Evolutionary conservation across 371 early-diverging fungal species (phyloP), one percentile per base, ranked within the genome.

Genomic region (Funneliformis caledonium): DNA sequence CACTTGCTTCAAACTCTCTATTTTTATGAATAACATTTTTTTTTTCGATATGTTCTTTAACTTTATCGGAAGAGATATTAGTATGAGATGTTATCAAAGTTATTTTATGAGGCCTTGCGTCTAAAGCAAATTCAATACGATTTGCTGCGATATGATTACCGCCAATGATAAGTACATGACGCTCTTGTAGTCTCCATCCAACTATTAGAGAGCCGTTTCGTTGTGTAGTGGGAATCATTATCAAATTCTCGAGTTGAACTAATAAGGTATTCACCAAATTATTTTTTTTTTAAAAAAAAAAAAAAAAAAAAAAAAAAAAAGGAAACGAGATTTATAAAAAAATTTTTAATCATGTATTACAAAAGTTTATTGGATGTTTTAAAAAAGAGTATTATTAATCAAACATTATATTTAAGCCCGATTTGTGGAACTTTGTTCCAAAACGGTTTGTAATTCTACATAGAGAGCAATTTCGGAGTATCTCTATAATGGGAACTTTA

Each of bases 161-260:
- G 47, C 97, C 97, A 6, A 97, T 92, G 81, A 97, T 92, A n/a
- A 97, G 86, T n/a, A 96, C 91, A 48, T 88, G 87, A 76, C 89
- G 91, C 26, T 87, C 84, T 78, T 89, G 88, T 52, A 92, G 88
- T 83, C 91, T 91, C 89, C 93, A 96, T 31, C 95, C 96, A 11
- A 96, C 85, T 48, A 96, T 89, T 33, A 96, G 88, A 1, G 96
- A 95, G 4, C 91, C 94, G 33, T 33, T 67, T 37, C 10, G 62
- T 31, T n/a, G 62, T 62, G 62, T 65, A 10, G 67, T 33, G 67
- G 56, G 16, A 56, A 19, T 56, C 56, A 56, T 56, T 16, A 52
- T 52, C 19, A 19, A 19, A 16, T n/a, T 19, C 4, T 56, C 16
- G 19, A 19, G 16, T 56, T 52, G 19, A 16, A 19, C 3, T 52